Percentiles rank a stretch among this genome's conserved stretches.
Conservation (phyloP, 257 asterid genomes). For the Capsicum rhomboideum region DNA sequence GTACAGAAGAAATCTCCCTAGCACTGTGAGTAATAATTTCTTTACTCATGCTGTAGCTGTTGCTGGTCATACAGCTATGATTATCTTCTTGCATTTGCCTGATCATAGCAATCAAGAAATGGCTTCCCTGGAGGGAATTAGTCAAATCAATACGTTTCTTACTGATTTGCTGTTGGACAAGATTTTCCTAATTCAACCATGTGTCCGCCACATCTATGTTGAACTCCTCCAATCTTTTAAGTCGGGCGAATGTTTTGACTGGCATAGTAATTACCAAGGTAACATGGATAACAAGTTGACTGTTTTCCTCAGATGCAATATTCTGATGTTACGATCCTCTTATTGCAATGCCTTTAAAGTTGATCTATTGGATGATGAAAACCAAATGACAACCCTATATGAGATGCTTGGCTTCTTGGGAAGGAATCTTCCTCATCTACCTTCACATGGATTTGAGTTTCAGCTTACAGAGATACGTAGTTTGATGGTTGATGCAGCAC, state of each 20-base stretch:
- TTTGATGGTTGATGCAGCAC: not conserved
- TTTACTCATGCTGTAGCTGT: not conserved
- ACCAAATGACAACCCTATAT: not conserved
- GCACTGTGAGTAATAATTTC: not conserved
- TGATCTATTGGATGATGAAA: not conserved
- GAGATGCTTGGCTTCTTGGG: not conserved
- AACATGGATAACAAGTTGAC: not conserved
- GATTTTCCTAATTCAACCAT: not conserved
- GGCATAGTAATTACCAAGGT: not conserved
- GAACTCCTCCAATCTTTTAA: not conserved
- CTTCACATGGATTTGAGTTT: not conserved
- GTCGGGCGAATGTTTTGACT: not conserved
- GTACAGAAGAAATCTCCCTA: not conserved
- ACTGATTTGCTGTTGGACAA: not conserved
- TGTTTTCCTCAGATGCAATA: not conserved
- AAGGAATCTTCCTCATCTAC: not conserved
- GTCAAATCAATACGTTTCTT: not conserved
- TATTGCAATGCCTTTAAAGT: not conserved
- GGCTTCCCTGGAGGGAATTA: too few species aligned
- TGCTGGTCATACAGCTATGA: not conserved
- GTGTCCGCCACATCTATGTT: not conserved
- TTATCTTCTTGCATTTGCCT: not conserved
- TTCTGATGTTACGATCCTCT: not conserved
- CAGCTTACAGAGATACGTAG: not conserved
- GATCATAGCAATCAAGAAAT: not conserved